These are phyloP conservation scores for Cyclocybe aegerita DNA, from an alignment of 768 basidiomycete genomes.

Conservation along the genomic window DNA sequence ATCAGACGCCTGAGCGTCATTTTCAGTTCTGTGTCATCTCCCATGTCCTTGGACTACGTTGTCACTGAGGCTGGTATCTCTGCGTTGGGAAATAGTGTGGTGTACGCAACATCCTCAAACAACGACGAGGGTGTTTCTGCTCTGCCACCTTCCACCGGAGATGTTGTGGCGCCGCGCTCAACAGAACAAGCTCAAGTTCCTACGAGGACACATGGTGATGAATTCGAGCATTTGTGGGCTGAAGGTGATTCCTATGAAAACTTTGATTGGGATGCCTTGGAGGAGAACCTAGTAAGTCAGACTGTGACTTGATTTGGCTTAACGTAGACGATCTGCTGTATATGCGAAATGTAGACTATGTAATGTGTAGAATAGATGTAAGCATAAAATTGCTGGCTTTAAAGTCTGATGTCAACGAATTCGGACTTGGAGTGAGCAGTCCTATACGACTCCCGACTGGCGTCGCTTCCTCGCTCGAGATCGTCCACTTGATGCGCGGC, in stretches of 20 bases:
- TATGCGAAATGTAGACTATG: no score
- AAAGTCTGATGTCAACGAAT: no score
- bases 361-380: no score
- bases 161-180: background rate
- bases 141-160: background rate
- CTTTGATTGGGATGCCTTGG: slow-evolving; percentile 28
- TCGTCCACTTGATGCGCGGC: no score
- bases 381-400: no score
- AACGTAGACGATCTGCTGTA: no score
- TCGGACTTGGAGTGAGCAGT: no score
- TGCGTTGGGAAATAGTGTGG: slow-evolving; percentile 12
- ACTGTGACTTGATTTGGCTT: background rate
- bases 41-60: slow-evolving; percentile 73
- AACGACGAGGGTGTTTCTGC: background rate
- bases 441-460: no score
- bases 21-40: slow-evolving; percentile 64
- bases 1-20: slow-evolving; percentile 75
- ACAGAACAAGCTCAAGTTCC: background rate
- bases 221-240: slow-evolving; percentile 42
- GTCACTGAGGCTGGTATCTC: slow-evolving; percentile 62
- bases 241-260: slow-evolving; percentile 41
- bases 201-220: slow-evolving; percentile 21
- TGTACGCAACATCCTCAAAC: background rate
- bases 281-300: slow-evolving; percentile 23
- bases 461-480: no score